Base-by-base conservation (phyloP, 257 asterid species). In the Lithospermum erythrorhizon region DNA sequence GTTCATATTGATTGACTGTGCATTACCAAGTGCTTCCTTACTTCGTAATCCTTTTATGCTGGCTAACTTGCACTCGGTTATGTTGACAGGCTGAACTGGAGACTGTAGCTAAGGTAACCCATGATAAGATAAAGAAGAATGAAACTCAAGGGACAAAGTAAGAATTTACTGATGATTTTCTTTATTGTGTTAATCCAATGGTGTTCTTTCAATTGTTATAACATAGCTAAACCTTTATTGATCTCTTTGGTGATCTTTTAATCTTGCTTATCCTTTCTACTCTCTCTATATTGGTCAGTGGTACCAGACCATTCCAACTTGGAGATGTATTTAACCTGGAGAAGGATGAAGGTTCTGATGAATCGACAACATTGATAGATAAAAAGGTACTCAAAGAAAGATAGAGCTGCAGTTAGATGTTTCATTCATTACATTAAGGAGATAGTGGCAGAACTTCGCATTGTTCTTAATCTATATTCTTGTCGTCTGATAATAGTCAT, bases 71-170 rank as follows among this genome's bases (percentile, higher is more conserved):
- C 65, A 21, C 59, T 22, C 74, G 27, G 66, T 37, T 24, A 55
- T 63, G 64, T 53, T 68, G 65, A 61, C 84, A 90, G 97, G 97
- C 95, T 63, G 90, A 77, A 60, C 65, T 87, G 75, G 97, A 90
- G 87, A 87, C 95, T 52, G 97, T 90, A 67, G 95, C 83, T 63
- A 87, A 80, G 76, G 73, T 90, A 68, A 81, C 94, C 66, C 95
- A 76, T 67, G 97, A 90, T 67, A 90, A 83, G 76, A 67, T 62
- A 58, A 88, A 81, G 89, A 89, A 82, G 74, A 86, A 89, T 64
- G 97, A 87, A 59, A 85, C 90, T 24, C 78, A 72, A 25, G 94
- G 83, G 70, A 72, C 87, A 20, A 90, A 87, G 96, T 90, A 81
- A 81, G 87, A 59, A 66, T 32, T 13, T 58, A 54, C 19, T 18